Conservation (phyloP, 2,329 filamentous ascomycete genomes). For the Cytospora mali region DNA sequence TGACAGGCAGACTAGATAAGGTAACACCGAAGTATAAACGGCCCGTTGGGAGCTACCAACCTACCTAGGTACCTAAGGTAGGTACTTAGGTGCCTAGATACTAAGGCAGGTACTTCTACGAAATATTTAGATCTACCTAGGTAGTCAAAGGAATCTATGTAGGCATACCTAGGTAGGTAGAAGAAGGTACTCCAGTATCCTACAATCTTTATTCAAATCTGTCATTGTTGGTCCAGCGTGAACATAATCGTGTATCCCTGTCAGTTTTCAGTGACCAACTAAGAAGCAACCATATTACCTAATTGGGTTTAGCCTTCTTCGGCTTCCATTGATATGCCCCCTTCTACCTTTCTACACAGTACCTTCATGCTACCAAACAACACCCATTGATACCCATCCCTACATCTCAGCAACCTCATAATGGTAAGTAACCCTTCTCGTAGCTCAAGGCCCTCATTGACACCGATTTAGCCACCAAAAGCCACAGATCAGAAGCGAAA, state of each 20-base stretch:
- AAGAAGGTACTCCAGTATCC: too few species aligned
- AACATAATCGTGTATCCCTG: conserved; percentile 16
- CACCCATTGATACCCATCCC: background rate
- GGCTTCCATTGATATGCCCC: background rate
- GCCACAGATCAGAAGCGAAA: conserved; percentile 39
- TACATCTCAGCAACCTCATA: background rate
- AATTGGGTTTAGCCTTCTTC: conserved; percentile 24
- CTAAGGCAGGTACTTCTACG: too few species aligned
- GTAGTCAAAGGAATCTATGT: too few species aligned
- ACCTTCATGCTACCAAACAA: background rate
- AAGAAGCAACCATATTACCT: conserved; percentile 9
- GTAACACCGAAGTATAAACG: conserved; percentile 4
- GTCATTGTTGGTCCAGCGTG: background rate
- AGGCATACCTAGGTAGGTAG: background rate
- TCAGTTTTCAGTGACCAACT: background rate
- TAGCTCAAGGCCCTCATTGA: background rate
- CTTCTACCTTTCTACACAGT: background rate
- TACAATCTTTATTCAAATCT: conserved; percentile 17
- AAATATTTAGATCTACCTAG: too few species aligned
- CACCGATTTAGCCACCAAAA: conserved; percentile 31
- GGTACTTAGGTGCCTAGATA: background rate
- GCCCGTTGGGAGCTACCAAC: background rate
- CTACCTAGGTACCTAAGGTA: background rate
- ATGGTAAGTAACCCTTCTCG: conserved; percentile 30
- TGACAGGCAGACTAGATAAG: conserved; percentile 19